A percentile compares a stretch with the other conserved stretches of the same genome.
These are phyloP conservation scores for Trypanosoma melophagium DNA, from an alignment of 208 protist species.

Conservation along the genomic window DNA sequence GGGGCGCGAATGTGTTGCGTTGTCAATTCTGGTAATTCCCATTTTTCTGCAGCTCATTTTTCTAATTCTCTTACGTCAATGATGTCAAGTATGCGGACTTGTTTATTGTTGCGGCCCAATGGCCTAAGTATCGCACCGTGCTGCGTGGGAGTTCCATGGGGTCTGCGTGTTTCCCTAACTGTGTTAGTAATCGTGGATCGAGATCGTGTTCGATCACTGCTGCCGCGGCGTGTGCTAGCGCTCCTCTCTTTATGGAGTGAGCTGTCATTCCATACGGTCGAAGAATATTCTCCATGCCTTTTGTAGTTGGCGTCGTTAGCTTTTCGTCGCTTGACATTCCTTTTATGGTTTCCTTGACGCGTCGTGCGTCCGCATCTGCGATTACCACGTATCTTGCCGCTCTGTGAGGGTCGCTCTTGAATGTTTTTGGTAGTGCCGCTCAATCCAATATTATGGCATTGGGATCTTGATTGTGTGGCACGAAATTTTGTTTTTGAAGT, in stretches of 20 bases:
- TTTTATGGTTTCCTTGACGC: not conserved
- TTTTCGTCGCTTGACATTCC: constrained; percentile 2
- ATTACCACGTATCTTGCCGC: constrained; percentile 1
- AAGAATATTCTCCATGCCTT: constrained; percentile 12
- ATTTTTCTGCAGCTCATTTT: no score
- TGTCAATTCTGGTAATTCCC: no score
- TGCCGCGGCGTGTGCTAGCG: constrained; percentile 1
- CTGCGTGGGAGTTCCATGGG: not conserved
- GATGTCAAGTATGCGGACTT: no score
- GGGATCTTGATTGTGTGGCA: not conserved
- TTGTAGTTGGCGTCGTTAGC: not conserved
- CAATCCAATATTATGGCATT: not conserved
- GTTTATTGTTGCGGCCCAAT: no score
- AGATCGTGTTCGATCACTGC: constrained; percentile 11
- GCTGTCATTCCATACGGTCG: constrained; percentile 6
- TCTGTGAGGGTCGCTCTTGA: constrained; percentile 9
- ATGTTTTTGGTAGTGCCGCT: constrained; percentile 8
- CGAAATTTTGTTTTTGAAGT: constrained; percentile 11
- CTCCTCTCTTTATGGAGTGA: constrained; percentile 19
- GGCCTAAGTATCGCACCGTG: not conserved
- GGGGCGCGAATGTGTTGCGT: no score
- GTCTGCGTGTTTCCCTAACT: constrained; percentile 16
- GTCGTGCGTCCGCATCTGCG: not conserved
- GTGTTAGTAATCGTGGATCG: constrained; percentile 1
- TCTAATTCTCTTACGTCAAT: no score